Conservation (phyloP, 306 rosid species). For the Vigna trinervia region DNA sequence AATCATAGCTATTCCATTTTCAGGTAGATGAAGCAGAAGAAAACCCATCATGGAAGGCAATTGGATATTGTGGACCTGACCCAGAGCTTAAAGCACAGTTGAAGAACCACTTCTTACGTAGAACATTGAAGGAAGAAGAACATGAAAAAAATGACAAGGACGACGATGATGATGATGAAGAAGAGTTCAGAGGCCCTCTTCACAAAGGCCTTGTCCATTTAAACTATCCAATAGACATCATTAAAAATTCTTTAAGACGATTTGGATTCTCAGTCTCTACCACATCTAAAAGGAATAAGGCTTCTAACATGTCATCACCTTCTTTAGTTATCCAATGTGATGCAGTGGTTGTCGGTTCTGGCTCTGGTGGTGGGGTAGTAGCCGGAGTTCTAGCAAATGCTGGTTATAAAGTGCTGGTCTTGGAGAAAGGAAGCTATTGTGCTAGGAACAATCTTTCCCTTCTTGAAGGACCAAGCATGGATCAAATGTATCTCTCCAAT, state of each 20-base stretch:
- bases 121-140: conserved; percentile 37
- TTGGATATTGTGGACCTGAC: conserved; percentile 74
- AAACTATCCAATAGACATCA: conserved; percentile 41
- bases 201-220: conserved; percentile 60
- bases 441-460: conserved; percentile 79
- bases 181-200: conserved; percentile 69
- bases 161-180: conserved; percentile 1
- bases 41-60: conserved; percentile 78
- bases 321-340: conserved; percentile 69
- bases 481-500: conserved; percentile 69
- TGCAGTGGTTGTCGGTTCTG: conserved; percentile 84
- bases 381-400: conserved; percentile 80
- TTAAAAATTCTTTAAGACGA: conserved; percentile 46
- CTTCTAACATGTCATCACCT: conserved; percentile 50
- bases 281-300: conserved; percentile 27
- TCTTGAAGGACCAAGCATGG: conserved; percentile 74
- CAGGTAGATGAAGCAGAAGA: conserved; percentile 68
- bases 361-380: conserved; percentile 86
- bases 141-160: conserved; percentile 25
- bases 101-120: conserved; percentile 17
- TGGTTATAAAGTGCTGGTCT: conserved; percentile 74
- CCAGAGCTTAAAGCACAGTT: conserved; percentile 55
- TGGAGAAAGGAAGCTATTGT: conserved; percentile 76
- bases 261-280: conserved; percentile 56
- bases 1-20: background rate